phyloP scores from a whole-genome alignment of 805 yeast species.

The Barnettozyma populi region DNA sequence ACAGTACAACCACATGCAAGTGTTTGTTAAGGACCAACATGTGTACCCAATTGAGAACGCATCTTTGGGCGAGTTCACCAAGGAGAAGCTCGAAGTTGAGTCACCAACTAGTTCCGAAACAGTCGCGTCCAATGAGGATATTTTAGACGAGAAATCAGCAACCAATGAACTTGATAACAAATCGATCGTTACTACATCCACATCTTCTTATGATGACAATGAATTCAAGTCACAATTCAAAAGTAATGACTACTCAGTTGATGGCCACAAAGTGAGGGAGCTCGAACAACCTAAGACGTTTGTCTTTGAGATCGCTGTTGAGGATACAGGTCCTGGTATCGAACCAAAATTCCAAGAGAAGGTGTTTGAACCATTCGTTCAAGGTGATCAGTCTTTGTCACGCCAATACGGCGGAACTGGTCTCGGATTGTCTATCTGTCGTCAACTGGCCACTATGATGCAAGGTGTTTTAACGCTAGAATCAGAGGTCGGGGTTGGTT shows the following conservation, averaged over 20 bases:
- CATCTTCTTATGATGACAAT: slow-evolving; percentile 38
- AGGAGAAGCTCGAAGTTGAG: background rate
- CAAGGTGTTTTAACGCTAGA: slow-evolving; percentile 73
- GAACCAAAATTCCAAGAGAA: slow-evolving; percentile 73
- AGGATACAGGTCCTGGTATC: slow-evolving; percentile 94
- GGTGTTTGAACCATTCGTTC: slow-evolving; percentile 94
- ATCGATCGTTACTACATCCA: slow-evolving; percentile 20
- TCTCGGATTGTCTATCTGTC: slow-evolving; percentile 81
- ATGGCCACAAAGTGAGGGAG: slow-evolving; percentile 19
- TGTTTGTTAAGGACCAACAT: slow-evolving; percentile 32
- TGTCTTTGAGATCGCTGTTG: slow-evolving; percentile 61
- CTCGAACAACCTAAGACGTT: slow-evolving; percentile 28
- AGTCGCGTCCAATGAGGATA: slow-evolving; percentile 10
- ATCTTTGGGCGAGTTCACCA: background rate
- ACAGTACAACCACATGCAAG: slow-evolving; percentile 37
- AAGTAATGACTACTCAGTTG: slow-evolving; percentile 20
- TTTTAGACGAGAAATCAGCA: slow-evolving; percentile 5
- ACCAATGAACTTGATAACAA: slow-evolving; percentile 15
- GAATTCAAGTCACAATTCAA: slow-evolving; percentile 39
- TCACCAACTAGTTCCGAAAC: slow-evolving; percentile 11
- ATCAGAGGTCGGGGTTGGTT: slow-evolving; percentile 76
- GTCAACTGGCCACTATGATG: slow-evolving; percentile 89
- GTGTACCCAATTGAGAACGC: background rate
- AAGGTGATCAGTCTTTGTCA: slow-evolving; percentile 91
- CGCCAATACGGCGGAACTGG: slow-evolving; percentile 96